Percentiles rank a stretch among this genome's conserved stretches.
Conservation (phyloP, 257 asterid species). For the Solanum boliviense region DNA sequence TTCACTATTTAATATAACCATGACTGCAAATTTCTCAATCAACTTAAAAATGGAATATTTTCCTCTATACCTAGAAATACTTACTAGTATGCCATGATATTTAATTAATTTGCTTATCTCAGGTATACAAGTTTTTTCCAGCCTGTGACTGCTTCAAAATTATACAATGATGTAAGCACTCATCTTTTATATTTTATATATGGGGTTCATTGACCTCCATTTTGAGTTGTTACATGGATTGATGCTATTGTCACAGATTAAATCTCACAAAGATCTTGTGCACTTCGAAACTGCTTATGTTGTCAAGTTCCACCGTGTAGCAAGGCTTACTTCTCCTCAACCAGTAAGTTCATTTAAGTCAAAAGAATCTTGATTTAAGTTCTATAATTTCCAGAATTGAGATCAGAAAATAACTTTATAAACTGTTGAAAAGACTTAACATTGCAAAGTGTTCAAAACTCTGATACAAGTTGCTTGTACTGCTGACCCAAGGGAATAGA, state of each 20-base stretch:
- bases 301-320: conserved; percentile 90
- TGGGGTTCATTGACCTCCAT: background rate
- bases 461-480: background rate
- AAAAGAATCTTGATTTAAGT: conserved; percentile 4
- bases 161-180: conserved; percentile 76
- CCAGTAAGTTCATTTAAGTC: conserved; percentile 49
- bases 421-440: background rate
- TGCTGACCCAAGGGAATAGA: background rate
- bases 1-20: background rate
- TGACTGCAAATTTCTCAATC: background rate
- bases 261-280: conserved; percentile 83
- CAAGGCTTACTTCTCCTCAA: conserved; percentile 77
- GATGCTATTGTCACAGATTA: conserved; percentile 44
- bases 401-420: background rate
- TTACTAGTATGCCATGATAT: background rate
- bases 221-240: background rate
- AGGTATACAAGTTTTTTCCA: conserved; percentile 96
- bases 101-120: conserved; percentile 20
- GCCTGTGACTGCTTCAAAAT: conserved; percentile 89
- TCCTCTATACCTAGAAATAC: background rate
- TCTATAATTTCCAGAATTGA: background rate
- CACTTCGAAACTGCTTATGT: conserved; percentile 98
- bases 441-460: background rate
- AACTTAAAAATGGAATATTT: background rate
- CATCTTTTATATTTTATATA: background rate